Base-by-base conservation (phyloP, 2,329 filamentous ascomycete genomes). In the Ampelomyces quisqualis region DNA sequence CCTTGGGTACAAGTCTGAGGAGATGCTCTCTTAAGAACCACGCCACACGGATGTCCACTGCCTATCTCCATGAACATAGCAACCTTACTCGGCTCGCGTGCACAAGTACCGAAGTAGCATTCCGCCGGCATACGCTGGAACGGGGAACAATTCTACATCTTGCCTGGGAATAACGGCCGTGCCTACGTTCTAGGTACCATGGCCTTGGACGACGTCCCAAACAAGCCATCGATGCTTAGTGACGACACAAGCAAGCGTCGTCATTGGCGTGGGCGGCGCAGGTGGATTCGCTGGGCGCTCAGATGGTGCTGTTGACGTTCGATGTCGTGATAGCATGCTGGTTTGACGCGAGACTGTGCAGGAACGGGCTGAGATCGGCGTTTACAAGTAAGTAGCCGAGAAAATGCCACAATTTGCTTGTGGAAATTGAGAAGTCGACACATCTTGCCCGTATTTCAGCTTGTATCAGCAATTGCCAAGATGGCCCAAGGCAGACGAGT, bases 291-390 rank as follows among this genome's bases (percentile, higher is more conserved):
- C 27, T 13, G 21, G 35, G 36, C 35, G 29, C 11, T 22, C 3
- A 21, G 31, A 14, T 18, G 28, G 38, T 30, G 40, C 36, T 24
- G 31, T 46, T 39, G 34, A 32, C 33, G 37, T 38, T 36, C 33
- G 39, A 58, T 50, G 43, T 51, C 55, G 55, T 53, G 47, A 58
- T 58, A 35, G 43, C n/a, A 42, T 41, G 45, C 45, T 51, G 45
- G 34, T 28, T 49, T 58, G 55, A 56, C 55, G 55, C 31, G 47
- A 49, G 43, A 36, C 14, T 3, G 32, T 20, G 27, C 18, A 23
- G 30, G 36, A 23, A 33, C 28, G 19, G 32, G 38, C 1, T 37
- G 17, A 13, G 38, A 45, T 45, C 38, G 9, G 29, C 40, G 29
- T n/a, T 1, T 19, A 6, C 21, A 21, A 7, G 34, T 30, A 37